Percentiles rank a stretch among this genome's conserved stretches.
Evolutionary conservation across 1,284 basidiomycete species (phyloP).

Genomic region (Malassezia arunalokei): DNA sequence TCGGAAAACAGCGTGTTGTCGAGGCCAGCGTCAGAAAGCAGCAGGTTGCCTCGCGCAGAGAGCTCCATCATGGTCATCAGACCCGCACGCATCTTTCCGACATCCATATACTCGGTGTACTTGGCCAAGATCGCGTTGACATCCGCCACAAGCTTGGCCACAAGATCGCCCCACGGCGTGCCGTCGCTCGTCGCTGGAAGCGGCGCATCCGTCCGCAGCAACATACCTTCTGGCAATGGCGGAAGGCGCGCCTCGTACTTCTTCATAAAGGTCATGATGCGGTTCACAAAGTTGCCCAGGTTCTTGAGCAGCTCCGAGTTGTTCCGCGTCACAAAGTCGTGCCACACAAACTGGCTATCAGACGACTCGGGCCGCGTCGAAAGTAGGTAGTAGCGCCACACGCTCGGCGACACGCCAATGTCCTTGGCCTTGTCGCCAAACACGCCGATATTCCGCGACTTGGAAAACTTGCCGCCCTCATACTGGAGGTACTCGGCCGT

Average conservation of each 20-base stretch:
- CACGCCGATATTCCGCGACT: conserved; percentile 89
- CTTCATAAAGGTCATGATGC: conserved; percentile 79
- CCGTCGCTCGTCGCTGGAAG: conserved; percentile 18
- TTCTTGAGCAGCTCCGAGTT: conserved; percentile 92
- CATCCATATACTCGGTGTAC: conserved; percentile 79
- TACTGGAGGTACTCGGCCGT: conserved; percentile 98
- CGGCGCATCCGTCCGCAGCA: conserved; percentile 21
- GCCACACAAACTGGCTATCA: conserved; percentile 94
- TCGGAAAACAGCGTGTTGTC: conserved; percentile 77
- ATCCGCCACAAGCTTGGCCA: conserved; percentile 58
- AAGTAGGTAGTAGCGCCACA: conserved; percentile 94
- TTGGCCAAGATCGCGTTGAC: conserved; percentile 68
- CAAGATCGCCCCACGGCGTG: conserved; percentile 15
- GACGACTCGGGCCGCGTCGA: conserved; percentile 84
- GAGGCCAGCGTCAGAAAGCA: conserved; percentile 79
- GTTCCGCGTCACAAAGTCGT: conserved; percentile 82
- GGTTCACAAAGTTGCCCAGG: conserved; percentile 97
- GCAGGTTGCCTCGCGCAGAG: conserved; percentile 82
- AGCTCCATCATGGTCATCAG: conserved; percentile 79
- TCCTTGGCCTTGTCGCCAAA: conserved; percentile 90
- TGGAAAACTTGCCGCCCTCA: conserved; percentile 97
- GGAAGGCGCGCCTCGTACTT: conserved; percentile 69
- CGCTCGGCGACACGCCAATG: conserved; percentile 79
- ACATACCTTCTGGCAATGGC: conserved; percentile 25
- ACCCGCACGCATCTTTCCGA: conserved; percentile 75